Base-by-base conservation (phyloP, 2,329 filamentous ascomycete genomes). In the Diaporthe aspalathi region DNA sequence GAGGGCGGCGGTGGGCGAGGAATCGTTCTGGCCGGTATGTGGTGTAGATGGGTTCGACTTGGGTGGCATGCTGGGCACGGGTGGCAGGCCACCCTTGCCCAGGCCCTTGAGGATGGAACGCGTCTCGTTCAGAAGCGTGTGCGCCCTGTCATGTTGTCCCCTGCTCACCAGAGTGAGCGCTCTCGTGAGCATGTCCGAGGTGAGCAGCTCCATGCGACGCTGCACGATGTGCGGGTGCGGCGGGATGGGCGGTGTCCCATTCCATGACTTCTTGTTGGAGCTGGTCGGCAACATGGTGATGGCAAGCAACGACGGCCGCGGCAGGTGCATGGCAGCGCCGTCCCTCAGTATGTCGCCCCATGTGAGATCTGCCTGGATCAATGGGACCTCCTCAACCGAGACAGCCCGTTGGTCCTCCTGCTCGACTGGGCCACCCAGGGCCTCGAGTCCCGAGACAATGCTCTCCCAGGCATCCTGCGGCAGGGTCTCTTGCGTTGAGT, bases 391-490 rank as follows among this genome's bases (percentile, higher is more conserved):
- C 80, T 99, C 96, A 1, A 98, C 93, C 38, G 94, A 98, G 2
- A 94, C 82, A 0, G 91, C 88, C 43, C 95, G 90, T 77, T 94
- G 92, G 52, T 96, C 94, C 73, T 98, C 95, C 71, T 91, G 91
- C 75, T 98, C 96, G 62, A 94, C 85, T 0, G 94, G 90, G 1
- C 95, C 96, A 27, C 96, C 94, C 2, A 99, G 88, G 4, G 95
- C 96, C 82, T 99, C 96, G 14, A 99, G 84, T 0, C 95, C 95
- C 6, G 96, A 98, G 24, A 99, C 94, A 72, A 99, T 95, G 63
- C 94, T 96, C 82, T 98, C 96, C 96, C 96, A 99, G 0, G 95
- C 92, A 78, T 99, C 96, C 78, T 97, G 93, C 8, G 95, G 95
- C 50, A 97, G 86, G 76, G 94, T 91, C 74, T 99, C 96, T 73